These are phyloP conservation scores for Sporisorium sorghi DNA, from an alignment of 1,284 basidiomycete species.

Conservation along the genomic window DNA sequence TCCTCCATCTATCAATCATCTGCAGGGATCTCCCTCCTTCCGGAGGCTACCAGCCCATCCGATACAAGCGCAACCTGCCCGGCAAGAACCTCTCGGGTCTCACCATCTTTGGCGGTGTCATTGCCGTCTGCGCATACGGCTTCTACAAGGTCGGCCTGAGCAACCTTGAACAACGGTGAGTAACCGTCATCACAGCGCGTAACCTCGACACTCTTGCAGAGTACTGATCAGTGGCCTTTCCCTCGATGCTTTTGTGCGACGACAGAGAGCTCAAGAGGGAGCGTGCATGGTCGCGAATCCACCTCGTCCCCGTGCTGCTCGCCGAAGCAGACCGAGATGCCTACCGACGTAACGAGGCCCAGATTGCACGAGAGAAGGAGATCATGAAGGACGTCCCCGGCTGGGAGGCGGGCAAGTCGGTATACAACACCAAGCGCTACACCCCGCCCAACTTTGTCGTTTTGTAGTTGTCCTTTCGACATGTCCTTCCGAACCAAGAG, in stretches of 20 bases:
- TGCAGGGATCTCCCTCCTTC: slow-evolving; percentile 92
- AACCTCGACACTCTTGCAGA: no score
- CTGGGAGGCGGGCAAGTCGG: slow-evolving; percentile 83
- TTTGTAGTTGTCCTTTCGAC: slow-evolving; percentile 54
- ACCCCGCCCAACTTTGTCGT: slow-evolving; percentile 74
- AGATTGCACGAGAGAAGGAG: slow-evolving; percentile 82
- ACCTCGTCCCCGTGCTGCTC: slow-evolving; percentile 85
- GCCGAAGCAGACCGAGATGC: slow-evolving; percentile 93
- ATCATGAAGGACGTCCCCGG: slow-evolving; percentile 95
- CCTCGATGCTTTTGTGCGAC: background rate
- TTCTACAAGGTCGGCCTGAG: slow-evolving; percentile 92
- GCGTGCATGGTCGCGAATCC: slow-evolving; percentile 93
- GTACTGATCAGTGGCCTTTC: background rate
- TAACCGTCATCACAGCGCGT: no score
- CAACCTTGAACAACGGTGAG: slow-evolving; percentile 91
- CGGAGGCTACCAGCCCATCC: slow-evolving; percentile 91
- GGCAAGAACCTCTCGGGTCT: slow-evolving; percentile 89
- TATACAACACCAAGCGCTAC: slow-evolving; percentile 87
- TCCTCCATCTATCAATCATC: background rate
- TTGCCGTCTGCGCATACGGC: slow-evolving; percentile 87
- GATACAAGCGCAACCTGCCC: slow-evolving; percentile 96
- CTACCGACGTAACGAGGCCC: slow-evolving; percentile 85
- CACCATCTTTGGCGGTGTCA: slow-evolving; percentile 85
- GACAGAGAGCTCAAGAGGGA: slow-evolving; percentile 91
- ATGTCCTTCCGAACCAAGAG: background rate